A percentile compares a stretch with the other conserved stretches of the same genome.
Evolutionary conservation across 495 filamentous ascomycete species (phyloP).

Genomic region (Penicillium canescens): DNA sequence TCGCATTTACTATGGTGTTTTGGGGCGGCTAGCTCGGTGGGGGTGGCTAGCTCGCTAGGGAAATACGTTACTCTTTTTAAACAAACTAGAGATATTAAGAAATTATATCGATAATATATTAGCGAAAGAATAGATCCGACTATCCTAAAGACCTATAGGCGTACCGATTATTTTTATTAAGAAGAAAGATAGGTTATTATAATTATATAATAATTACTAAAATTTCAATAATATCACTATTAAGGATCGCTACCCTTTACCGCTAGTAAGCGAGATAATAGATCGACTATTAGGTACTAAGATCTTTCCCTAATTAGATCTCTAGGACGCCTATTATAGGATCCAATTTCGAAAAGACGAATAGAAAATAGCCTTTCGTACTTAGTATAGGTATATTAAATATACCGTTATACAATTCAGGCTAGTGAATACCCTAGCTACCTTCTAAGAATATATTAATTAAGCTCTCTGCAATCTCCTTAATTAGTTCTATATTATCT

Average conservation of each 20-base stretch:
- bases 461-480: background rate
- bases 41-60: too few species aligned
- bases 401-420: slow-evolving; percentile 20
- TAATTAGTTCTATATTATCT: background rate
- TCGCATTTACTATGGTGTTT: too few species aligned
- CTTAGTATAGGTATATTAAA: slow-evolving; percentile 15
- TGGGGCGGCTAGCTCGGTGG: too few species aligned
- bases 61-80: too few species aligned
- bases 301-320: background rate
- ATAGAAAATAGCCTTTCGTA: slow-evolving; percentile 20
- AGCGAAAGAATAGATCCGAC: too few species aligned
- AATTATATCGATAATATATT: background rate
- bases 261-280: background rate
- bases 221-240: background rate
- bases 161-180: too few species aligned
- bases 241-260: background rate
- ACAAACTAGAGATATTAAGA: too few species aligned
- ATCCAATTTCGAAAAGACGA: slow-evolving; percentile 7
- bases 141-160: too few species aligned
- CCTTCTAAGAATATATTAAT: slow-evolving; percentile 5
- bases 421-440: slow-evolving; percentile 10
- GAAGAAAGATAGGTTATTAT: too few species aligned
- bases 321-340: background rate
- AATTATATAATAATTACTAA: too few species aligned
- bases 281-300: background rate